Conservation (phyloP, 441 rosid genomes). For the Arabidopsis lyrata region DNA sequence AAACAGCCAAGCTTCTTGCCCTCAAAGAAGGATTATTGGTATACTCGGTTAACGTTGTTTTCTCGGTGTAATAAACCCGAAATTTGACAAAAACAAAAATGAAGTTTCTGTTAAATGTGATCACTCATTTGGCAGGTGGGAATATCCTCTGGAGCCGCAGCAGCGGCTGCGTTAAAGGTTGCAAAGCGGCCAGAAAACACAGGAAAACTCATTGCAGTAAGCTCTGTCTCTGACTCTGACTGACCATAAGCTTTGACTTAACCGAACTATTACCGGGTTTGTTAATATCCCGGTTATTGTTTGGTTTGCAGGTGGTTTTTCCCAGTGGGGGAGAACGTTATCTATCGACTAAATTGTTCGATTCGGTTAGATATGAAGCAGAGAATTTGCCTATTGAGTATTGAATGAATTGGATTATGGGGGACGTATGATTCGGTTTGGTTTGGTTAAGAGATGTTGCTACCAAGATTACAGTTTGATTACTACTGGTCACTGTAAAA, state of each 20-base stretch:
- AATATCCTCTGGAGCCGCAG: slow-evolving; percentile 63
- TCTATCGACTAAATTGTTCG: slow-evolving; percentile 79
- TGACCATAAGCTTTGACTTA: background rate
- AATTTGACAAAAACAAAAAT: background rate
- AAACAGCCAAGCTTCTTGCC: slow-evolving; percentile 71
- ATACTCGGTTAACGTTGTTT: background rate
- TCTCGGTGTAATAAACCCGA: background rate
- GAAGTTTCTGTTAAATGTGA: background rate
- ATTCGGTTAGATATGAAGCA: slow-evolving; percentile 70
- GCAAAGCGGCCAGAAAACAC: slow-evolving; percentile 61
- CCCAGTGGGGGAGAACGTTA: slow-evolving; percentile 94
- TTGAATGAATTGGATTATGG: slow-evolving; percentile 45
- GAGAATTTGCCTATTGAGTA: slow-evolving; percentile 59
- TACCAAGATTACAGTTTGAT: background rate
- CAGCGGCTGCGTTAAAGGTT: slow-evolving; percentile 56
- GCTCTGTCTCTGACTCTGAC: background rate
- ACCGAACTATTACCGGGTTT: background rate
- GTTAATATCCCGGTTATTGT: background rate
- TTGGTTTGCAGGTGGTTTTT: slow-evolving; percentile 67
- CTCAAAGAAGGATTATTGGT: slow-evolving; percentile 83
- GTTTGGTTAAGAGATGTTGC: background rate
- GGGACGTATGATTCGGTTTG: slow-evolving; percentile 6
- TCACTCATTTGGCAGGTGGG: slow-evolving; percentile 47
- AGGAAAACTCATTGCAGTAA: slow-evolving; percentile 58
- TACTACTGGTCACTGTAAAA: background rate